Conservation (phyloP, 345 rosid genomes). For the Citrus maxima region DNA sequence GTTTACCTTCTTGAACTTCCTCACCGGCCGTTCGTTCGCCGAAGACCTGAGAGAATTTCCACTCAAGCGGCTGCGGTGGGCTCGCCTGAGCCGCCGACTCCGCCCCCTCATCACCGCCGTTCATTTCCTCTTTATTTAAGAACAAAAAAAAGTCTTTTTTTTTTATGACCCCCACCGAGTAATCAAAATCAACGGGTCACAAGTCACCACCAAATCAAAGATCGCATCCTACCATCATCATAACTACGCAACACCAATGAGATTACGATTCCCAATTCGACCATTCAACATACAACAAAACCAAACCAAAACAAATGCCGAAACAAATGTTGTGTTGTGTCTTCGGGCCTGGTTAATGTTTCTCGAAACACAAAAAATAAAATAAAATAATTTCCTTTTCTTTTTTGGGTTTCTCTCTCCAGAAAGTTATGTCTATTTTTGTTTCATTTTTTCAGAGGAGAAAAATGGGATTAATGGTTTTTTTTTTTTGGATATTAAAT, state of each 20-base stretch:
- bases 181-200: constrained; percentile 25
- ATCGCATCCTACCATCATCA: constrained; percentile 24
- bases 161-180: neutral
- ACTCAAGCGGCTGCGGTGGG: constrained; percentile 64
- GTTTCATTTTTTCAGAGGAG: constrained; percentile 34
- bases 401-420: constrained; percentile 24
- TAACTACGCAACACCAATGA: neutral
- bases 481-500: constrained; percentile 10
- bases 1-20: constrained; percentile 79
- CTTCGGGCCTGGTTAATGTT: constrained; percentile 6
- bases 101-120: constrained; percentile 58
- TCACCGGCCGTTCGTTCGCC: constrained; percentile 90
- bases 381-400: neutral
- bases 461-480: constrained; percentile 24
- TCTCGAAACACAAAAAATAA: constrained; percentile 18
- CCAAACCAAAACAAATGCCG: constrained; percentile 14
- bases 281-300: constrained; percentile 27
- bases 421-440: constrained; percentile 1
- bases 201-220: constrained; percentile 28
- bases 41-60: constrained; percentile 96
- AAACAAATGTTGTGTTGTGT: neutral
- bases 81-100: constrained; percentile 38
- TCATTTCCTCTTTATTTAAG: constrained; percentile 30
- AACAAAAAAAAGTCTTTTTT: neutral
- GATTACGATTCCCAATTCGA: constrained; percentile 20